phyloP scores from a whole-genome alignment of 139 green algal species.

The Micractinium sp. region DNA sequence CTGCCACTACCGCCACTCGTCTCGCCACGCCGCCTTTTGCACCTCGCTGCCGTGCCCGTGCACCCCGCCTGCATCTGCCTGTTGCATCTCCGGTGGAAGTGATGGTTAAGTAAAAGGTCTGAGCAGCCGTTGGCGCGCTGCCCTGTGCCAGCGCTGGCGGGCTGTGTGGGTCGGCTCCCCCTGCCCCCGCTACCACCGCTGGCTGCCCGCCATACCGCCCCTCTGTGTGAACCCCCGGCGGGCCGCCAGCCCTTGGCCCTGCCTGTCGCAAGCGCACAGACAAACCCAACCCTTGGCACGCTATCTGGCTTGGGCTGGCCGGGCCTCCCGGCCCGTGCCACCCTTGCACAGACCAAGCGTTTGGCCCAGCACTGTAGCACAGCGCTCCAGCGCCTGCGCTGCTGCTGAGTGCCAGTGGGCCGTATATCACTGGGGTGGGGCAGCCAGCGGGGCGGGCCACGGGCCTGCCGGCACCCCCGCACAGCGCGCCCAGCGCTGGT shows the following conservation, averaged over 20 bases:
- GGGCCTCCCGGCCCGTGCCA: neutral
- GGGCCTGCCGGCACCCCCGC: neutral
- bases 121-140: neutral
- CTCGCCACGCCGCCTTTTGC: neutral
- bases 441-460: neutral
- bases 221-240: conserved; percentile 16
- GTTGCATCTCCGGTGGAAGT: conserved; percentile 27
- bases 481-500: neutral
- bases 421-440: neutral
- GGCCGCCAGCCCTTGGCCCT: neutral
- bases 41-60: neutral
- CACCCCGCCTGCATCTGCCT: neutral
- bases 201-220: neutral
- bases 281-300: neutral
- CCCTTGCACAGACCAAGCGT: neutral
- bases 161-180: neutral
- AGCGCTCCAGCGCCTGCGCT: neutral
- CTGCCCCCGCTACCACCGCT: neutral
- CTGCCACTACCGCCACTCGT: neutral
- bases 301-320: neutral
- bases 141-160: neutral
- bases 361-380: neutral
- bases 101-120: conserved; percentile 52
- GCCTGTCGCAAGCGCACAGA: conserved; percentile 25
- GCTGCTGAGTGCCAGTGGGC: neutral